Evolutionary conservation across 768 basidiomycete genomes (phyloP).

Genomic region (Rhizopogon rudus): DNA sequence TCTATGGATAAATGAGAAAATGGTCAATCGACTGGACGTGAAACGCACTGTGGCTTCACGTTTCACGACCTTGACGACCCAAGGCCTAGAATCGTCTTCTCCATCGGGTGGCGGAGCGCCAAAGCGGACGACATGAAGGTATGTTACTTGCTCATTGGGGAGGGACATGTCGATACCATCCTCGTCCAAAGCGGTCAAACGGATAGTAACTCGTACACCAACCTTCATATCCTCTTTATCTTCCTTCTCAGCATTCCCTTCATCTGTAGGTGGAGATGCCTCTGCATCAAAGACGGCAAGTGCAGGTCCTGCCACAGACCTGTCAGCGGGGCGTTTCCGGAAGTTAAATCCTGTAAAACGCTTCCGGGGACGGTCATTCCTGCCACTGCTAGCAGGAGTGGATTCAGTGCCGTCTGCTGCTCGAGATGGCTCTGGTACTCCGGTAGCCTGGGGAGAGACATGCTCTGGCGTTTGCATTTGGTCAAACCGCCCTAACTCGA

Average conservation of each 20-base stretch:
- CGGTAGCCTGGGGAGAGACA: constrained; percentile 15
- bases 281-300: constrained; percentile 75
- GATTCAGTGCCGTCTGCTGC: constrained; percentile 10
- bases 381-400: constrained; percentile 10
- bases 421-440: neutral
- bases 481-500: constrained; percentile 80
- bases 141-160: constrained; percentile 85
- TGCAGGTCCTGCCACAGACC: constrained; percentile 68
- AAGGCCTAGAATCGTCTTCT: constrained; percentile 63
- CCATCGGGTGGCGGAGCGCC: constrained; percentile 37
- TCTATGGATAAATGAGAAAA: constrained; percentile 37
- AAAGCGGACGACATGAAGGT: constrained; percentile 77
- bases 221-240: constrained; percentile 46
- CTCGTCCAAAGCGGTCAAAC: constrained; percentile 77
- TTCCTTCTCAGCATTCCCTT: constrained; percentile 36
- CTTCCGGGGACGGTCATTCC: constrained; percentile 30
- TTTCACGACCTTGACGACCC: constrained; percentile 91
- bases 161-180: constrained; percentile 61
- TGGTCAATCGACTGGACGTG: neutral
- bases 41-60: constrained; percentile 74
- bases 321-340: constrained; percentile 48
- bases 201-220: constrained; percentile 76
- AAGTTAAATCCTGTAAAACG: constrained; percentile 69
- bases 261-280: constrained; percentile 25
- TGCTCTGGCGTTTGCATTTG: constrained; percentile 22